Base-by-base conservation (phyloP, 495 filamentous ascomycete species). In the Penicillium macrosclerotiorum region DNA sequence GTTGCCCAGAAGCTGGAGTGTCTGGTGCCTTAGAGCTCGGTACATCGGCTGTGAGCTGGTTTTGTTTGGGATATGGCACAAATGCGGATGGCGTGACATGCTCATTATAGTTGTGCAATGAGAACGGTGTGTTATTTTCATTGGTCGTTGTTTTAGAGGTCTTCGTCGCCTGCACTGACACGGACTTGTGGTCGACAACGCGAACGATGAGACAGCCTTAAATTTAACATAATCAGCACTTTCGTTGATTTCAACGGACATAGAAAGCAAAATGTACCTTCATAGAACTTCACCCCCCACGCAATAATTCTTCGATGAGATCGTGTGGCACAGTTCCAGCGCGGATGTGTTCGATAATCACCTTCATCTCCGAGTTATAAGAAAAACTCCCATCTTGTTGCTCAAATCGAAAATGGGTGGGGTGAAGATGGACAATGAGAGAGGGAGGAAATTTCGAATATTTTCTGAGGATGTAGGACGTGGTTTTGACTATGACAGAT, bases 201-300 rank as follows among this genome's bases (percentile, higher is more conserved):
- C 95, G 83, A 33, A 97, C 90, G 49, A 99, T 97, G 38, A 99
- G 75, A 60, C 92, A 95, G 14, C 88, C 81, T 85, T 40, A 18
- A 35, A 13, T 33, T 44, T 19, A 39, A 18, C 6, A 18, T 59
- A 29, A 55, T 48, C 23, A 34, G 17, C 4, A 3, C 9, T 27
- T 17, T 32, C 11, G 9, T 11, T 3, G 8, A 20, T 8, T 20
- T n/a, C 31, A 23, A 47, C n/a, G 30, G 35, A 40, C 36, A 29
- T 9, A 0, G 23, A 16, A 16, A 8, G 13, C 5, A 5, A 44
- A 35, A 35, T 27, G 26, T 72, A 84, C 86, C 90, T 62, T 99
- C 93, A 58, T 97, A 99, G 56, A 94, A 97, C n/a, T 68, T 74
- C 18, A 96, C 84, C 77, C 79, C 13, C 71, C 69, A 18, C 79